Base-by-base conservation (phyloP, 2,329 filamentous ascomycete species). In the Dryadomyces quercivorus region DNA sequence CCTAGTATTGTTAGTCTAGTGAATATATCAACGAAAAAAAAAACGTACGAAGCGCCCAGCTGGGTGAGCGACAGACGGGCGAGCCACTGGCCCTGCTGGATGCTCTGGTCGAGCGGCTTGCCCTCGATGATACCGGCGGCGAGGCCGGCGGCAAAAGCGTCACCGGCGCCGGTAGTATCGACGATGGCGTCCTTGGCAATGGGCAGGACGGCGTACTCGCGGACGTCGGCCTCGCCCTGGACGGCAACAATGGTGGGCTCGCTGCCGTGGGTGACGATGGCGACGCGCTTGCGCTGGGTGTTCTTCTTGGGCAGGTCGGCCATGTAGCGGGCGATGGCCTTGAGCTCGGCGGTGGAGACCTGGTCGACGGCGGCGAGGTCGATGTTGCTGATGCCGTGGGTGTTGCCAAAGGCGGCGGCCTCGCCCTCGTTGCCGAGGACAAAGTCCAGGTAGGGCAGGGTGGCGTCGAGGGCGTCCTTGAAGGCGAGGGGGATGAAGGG, bases 401-500 rank as follows among this genome's bases (percentile, higher is more conserved):
- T 84, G 69, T 90, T 84, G 61, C 91, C 88, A 72, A 92, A 98
- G 55, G 90, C 78, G 62, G 84, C 81, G 50, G 91, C 92, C 75
- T 98, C 93, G 61, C 88, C 87, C 82, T 98, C 93, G 75, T 98
- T 98, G 66, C 91, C 92, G 69, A 98, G 87, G 58, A 97, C 77
- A 72, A 92, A 94, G 75, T 97, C 91, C 78, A 90, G 94, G 81
- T 95, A 96, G 34, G 87, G 86, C 53, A 89, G 77, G 54, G 87
- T 85, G 64, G 83, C 84, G 71, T 95, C 89, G 50, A 98, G 81
- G 61, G 83, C 86, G 51, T 96, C 91, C 78, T 96, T 96, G 85
- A 97, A 98, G 80, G 96, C 95, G 68, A 95, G 86, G 43, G 86
- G 76, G 66, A 98, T 95, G 77, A 98, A 98, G 57, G 93, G 93